A percentile compares a stretch with the other conserved stretches of the same genome.
Evolutionary conservation across 495 filamentous ascomycete genomes (phyloP).

Genomic region (Apiosordaria backusii): DNA sequence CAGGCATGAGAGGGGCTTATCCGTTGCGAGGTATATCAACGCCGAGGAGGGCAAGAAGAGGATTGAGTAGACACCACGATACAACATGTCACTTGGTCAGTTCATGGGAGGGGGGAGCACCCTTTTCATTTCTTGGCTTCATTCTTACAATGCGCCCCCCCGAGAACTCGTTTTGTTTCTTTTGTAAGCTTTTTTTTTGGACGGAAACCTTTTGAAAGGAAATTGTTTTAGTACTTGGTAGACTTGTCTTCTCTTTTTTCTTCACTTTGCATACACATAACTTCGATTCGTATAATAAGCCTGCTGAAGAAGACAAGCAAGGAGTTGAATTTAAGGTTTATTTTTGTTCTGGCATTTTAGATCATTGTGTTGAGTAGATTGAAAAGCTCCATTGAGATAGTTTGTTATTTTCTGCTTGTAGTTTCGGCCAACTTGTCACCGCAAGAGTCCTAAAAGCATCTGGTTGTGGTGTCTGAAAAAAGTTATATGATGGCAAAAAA

Average conservation of each 20-base stretch:
- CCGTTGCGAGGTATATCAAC: constrained; percentile 71
- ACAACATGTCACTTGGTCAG: not conserved
- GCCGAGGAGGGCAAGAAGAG: constrained; percentile 96
- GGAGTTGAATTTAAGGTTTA: not conserved
- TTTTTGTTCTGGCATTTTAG: not conserved
- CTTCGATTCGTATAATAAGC: not conserved
- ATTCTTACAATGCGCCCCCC: not conserved
- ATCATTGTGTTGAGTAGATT: too few species aligned
- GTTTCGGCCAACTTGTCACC: too few species aligned
- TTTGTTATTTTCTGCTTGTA: too few species aligned
- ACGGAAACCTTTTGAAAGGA: not conserved
- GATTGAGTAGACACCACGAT: constrained; percentile 61
- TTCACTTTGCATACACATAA: not conserved
- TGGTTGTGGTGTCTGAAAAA: not conserved
- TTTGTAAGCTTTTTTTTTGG: not conserved
- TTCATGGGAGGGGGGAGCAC: not conserved
- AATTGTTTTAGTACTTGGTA: not conserved
- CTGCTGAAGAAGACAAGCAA: not conserved
- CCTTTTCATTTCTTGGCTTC: not conserved
- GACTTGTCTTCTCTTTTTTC: not conserved
- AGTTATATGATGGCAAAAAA: too few species aligned
- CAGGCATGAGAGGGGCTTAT: constrained; percentile 71
- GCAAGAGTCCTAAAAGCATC: not conserved
- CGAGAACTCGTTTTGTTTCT: not conserved
- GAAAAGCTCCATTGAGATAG: too few species aligned